A percentile compares a stretch with the other conserved stretches of the same genome.
Conservation (phyloP, 345 rosid genomes). For the Lepidium aucheri region DNA sequence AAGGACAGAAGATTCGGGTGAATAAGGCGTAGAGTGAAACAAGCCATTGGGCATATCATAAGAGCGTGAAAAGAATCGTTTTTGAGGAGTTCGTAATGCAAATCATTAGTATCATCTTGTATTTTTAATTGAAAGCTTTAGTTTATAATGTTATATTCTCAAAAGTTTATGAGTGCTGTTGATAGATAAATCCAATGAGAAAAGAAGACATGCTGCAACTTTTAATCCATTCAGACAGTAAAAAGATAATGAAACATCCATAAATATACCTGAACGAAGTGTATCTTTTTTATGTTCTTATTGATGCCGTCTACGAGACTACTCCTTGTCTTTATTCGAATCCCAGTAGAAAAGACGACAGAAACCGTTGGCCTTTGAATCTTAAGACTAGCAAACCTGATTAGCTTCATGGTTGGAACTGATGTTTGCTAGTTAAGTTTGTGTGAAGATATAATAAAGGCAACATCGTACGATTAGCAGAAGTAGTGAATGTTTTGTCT, state of each 20-base stretch:
- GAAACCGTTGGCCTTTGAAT: no score
- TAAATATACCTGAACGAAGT: background rate
- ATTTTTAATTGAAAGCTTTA: slow-evolving; percentile 4
- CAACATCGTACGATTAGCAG: no score
- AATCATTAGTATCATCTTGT: slow-evolving; percentile 7
- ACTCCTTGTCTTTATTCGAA: no score
- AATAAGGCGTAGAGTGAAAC: slow-evolving; percentile 52
- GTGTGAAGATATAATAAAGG: no score
- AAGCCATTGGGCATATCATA: background rate
- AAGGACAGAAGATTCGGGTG: slow-evolving; percentile 80
- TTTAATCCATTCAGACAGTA: no score
- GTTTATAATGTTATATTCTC: background rate
- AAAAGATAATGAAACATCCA: no score
- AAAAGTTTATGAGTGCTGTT: background rate
- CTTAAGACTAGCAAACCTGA: no score
- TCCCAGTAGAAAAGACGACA: no score
- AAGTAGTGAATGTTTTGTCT: no score
- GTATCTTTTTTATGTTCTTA: background rate
- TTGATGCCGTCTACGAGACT: no score
- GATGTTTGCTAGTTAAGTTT: no score
- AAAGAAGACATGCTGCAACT: background rate
- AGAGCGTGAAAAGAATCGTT: background rate
- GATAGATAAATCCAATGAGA: background rate
- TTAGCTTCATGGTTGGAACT: no score
- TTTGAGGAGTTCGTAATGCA: slow-evolving; percentile 23